These are phyloP conservation scores for Amylocarpus encephaloides DNA, from an alignment of 2,329 filamentous ascomycete species.

Conservation along the genomic window DNA sequence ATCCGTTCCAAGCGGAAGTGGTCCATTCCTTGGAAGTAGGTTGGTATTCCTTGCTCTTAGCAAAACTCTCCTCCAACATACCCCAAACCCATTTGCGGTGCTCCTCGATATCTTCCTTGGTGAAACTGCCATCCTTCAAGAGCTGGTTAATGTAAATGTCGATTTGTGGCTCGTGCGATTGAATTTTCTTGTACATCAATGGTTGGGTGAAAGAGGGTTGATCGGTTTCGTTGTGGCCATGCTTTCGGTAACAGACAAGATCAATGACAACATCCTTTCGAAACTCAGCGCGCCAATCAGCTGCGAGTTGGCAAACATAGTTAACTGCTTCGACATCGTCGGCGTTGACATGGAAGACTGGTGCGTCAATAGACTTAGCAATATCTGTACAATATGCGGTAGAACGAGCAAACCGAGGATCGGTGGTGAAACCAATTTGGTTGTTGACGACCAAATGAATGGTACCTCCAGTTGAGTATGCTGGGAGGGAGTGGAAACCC, in stretches of 20 bases:
- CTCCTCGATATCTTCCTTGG: slow-evolving; percentile 95
- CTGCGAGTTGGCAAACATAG: slow-evolving; percentile 93
- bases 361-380: slow-evolving; percentile 96
- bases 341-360: slow-evolving; percentile 98
- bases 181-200: slow-evolving; percentile 98
- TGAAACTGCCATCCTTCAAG: slow-evolving; percentile 87
- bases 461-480: slow-evolving; percentile 94
- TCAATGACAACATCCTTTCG: slow-evolving; percentile 98
- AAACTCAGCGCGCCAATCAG: slow-evolving; percentile 98
- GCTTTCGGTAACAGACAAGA: slow-evolving; percentile 97
- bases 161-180: slow-evolving; percentile 74
- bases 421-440: slow-evolving; percentile 99
- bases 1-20: slow-evolving; percentile 97
- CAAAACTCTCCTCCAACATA: slow-evolving; percentile 96
- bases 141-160: slow-evolving; percentile 91
- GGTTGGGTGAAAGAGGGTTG: slow-evolving; percentile 99
- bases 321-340: slow-evolving; percentile 98
- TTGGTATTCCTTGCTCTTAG: slow-evolving; percentile 95
- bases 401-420: slow-evolving; percentile 93
- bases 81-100: slow-evolving; percentile 99
- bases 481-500: slow-evolving; percentile 91
- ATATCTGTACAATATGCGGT: slow-evolving; percentile 99
- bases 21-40: slow-evolving; percentile 97
- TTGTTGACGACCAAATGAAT: slow-evolving; percentile 98
- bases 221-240: slow-evolving; percentile 99